phyloP scores from a whole-genome alignment of 2,329 filamentous ascomycete species.

The Grosmannia clavigera region DNA sequence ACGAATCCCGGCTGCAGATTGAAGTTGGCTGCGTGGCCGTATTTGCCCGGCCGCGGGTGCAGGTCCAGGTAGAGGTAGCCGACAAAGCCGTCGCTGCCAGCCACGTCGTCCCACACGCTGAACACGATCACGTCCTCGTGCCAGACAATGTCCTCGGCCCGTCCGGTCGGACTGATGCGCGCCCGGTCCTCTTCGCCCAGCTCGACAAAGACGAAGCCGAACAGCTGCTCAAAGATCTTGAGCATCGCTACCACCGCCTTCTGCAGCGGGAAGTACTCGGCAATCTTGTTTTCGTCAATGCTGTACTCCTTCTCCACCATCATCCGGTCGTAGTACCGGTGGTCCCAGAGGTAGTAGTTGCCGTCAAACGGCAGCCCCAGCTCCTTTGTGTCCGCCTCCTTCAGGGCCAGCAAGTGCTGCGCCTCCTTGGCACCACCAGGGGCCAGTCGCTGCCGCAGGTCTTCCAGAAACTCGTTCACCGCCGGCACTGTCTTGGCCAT shows the following conservation, averaged over 20 bases:
- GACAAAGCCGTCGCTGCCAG: slow-evolving; percentile 57
- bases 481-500: slow-evolving; percentile 69
- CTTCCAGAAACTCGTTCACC: slow-evolving; percentile 60
- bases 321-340: slow-evolving; percentile 66
- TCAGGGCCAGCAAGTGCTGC: slow-evolving; percentile 57
- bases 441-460: slow-evolving; percentile 53
- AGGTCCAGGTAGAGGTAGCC: slow-evolving; percentile 77
- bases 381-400: slow-evolving; percentile 54
- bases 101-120: slow-evolving; percentile 63
- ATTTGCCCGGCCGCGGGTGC: slow-evolving; percentile 70
- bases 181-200: slow-evolving; percentile 53
- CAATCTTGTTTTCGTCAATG: slow-evolving; percentile 67
- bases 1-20: slow-evolving; percentile 63
- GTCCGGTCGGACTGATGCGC: slow-evolving; percentile 51
- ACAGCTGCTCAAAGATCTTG: slow-evolving; percentile 70
- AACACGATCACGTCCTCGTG: slow-evolving; percentile 75
- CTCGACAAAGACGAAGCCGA: slow-evolving; percentile 68
- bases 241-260: slow-evolving; percentile 68
- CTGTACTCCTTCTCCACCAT: slow-evolving; percentile 72
- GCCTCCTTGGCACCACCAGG: slow-evolving; percentile 61
- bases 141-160: slow-evolving; percentile 63
- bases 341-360: slow-evolving; percentile 74
- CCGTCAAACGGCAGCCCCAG: slow-evolving; percentile 48
- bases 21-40: slow-evolving; percentile 78
- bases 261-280: slow-evolving; percentile 72